Conservation (phyloP, 2,329 filamentous ascomycete genomes). For the Cercospora janseana region DNA sequence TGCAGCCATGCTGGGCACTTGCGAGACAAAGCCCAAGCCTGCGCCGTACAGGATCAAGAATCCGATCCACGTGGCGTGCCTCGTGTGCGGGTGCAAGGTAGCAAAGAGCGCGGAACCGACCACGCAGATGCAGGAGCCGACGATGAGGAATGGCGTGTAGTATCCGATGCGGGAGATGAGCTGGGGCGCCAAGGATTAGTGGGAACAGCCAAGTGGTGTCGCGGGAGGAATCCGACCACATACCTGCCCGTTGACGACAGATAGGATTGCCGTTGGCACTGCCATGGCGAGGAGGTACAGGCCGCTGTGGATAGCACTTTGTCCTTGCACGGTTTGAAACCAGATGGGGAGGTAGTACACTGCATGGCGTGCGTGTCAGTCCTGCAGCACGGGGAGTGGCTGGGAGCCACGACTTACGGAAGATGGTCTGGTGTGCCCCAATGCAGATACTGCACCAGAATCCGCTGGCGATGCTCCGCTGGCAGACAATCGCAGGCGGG, state of each 20-base stretch:
- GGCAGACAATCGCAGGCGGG: slow-evolving; percentile 1
- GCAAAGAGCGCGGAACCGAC: slow-evolving; percentile 48
- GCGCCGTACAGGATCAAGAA: slow-evolving; percentile 48
- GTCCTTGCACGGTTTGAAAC: not conserved
- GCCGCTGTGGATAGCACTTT: not conserved
- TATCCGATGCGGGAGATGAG: slow-evolving; percentile 31
- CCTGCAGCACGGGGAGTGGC: too few relatives aligned
- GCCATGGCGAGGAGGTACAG: not conserved
- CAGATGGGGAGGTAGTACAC: not conserved
- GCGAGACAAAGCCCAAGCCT: slow-evolving; percentile 45
- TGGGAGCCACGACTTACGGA: not conserved
- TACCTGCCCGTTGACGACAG: not conserved
- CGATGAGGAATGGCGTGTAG: slow-evolving; percentile 51
- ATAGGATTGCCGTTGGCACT: not conserved
- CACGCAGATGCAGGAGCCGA: slow-evolving; percentile 42
- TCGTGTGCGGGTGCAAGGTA: slow-evolving; percentile 41
- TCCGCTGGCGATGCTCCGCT: slow-evolving; percentile 5
- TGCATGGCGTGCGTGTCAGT: not conserved
- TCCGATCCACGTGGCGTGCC: slow-evolving; percentile 46
- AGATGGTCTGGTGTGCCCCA: slow-evolving; percentile 8
- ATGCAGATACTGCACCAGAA: slow-evolving; percentile 5
- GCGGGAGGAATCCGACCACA: not conserved
- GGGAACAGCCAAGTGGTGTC: not conserved
- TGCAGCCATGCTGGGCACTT: slow-evolving; percentile 43
- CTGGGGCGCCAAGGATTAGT: not conserved